Evolutionary conservation across 176 grass and related monocot species (phyloP), one percentile per base, ranked within the genome.

Genomic region (Bothriochloa decipiens): DNA sequence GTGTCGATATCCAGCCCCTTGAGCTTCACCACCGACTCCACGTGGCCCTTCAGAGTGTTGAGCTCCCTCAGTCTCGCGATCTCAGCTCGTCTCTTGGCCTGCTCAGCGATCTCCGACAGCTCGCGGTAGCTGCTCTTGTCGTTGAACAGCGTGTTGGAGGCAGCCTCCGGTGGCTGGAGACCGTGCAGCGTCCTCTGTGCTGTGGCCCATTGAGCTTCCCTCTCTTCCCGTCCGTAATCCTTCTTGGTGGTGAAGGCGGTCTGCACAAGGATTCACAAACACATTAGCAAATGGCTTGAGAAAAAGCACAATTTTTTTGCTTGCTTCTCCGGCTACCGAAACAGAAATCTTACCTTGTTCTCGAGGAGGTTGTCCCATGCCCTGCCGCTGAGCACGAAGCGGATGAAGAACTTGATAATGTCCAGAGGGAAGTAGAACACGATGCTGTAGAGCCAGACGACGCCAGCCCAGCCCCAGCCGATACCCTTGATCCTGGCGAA

Each of bases 41-140:
- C 89, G 52, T 91, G 89, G 63, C 89, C 89, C 89, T 91, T 91
- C 23, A 91, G 89, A 0, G 89, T 91, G 89, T 16, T 87, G 20
- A 91, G 85, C 70, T 91, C 89, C 45, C 89, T 80, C 70, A 91
- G 70, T 85, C 89, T 91, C 36, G 97, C 97, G 29, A 99, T 94
- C 90, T 96, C 97, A 45, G 93, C 93, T 78, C 97, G 85, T 27
- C 97, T 87, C 81, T 99, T 99, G 79, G 97, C 97, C 74, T 96
- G 89, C 88, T 99, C 97, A 0, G 97, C 97, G 11, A 99, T 96
- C 75, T 99, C 97, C 4, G 97, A 99, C 45, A 99, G 93, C 84
- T 96, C 97, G n/a, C 97, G 91, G 83, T 99, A 99, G 93, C 91
- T 96, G 88, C 50, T 92, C 93, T 96, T 99, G 74, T 99, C 97